Evolutionary conservation across 108 stramenopile genomes (phyloP), one percentile per base, ranked within the genome.

Genomic region (Nannochloropsis granulata): DNA sequence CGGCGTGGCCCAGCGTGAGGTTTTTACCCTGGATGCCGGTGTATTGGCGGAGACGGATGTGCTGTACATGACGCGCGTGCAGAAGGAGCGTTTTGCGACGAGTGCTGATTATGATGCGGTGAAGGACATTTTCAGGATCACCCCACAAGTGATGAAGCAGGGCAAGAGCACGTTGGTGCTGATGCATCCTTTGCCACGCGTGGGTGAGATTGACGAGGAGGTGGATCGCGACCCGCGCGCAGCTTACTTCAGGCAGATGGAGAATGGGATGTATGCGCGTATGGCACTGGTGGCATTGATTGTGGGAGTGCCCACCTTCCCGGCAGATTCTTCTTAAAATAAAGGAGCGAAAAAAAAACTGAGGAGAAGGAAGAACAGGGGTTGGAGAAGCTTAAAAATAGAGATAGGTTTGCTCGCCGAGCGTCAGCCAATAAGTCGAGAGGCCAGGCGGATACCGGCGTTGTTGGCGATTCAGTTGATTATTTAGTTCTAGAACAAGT

Each of bases 161-260:
- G 96, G 93, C 45, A 94, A 94, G 71, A 81, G 90, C 44, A 91
- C 91, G 88, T 92, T 94, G 81, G 94, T 96, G 71, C 90, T 99
- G 92, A 92, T 92, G 90, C 98, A 99, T 88, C 98, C 98, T 23
- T 87, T 95, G 14, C 95, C 95, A 1, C 84, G 95, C 81, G 93
- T 95, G 3, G 96, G 95, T 86, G 98, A 99, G 91, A 94, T 99
- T 82, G 82, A 86, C 13, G 91, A 94, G 79, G 95, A 96, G 13
- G 92, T 98, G 9, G 98, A 99, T 85, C 34, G 86, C 12, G 97
- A 98, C 90, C 95, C 96, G 43, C 90, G 97, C 23, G 97, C 97
- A n/a, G 96, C 95, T 21, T 99, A 99, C 85, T 98, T 97, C 88
- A 90, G 96, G 79, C 96, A 99, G 92, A 97, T 97, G 97, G 94